Conservation (phyloP, 768 basidiomycete genomes). For the Russula compacta region DNA sequence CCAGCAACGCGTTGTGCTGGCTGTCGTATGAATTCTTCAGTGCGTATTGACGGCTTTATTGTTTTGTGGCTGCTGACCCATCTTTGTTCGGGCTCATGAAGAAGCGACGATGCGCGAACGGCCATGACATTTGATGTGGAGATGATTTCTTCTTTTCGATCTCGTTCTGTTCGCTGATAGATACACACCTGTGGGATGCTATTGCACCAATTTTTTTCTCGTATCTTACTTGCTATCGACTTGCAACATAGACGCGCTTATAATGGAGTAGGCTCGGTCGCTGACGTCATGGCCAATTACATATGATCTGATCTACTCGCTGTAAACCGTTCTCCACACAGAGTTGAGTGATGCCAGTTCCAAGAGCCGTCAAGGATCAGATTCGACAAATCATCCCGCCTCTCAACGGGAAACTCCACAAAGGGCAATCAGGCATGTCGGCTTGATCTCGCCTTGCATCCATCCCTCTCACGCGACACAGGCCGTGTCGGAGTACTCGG, state of each 20-base stretch:
- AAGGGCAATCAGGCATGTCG: constrained; percentile 80
- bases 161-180: not conserved
- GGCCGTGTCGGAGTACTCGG: constrained; percentile 92
- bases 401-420: constrained; percentile 79
- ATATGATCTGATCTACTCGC: no score
- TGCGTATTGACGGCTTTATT: constrained; percentile 37
- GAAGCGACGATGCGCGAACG: constrained; percentile 14
- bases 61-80: not conserved
- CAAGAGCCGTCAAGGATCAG: constrained; percentile 54
- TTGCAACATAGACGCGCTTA: not conserved
- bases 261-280: not conserved
- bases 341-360: constrained; percentile 44
- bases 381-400: constrained; percentile 84
- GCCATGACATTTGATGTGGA: constrained; percentile 4
- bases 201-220: not conserved
- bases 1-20: constrained; percentile 96
- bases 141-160: not conserved
- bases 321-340: no score
- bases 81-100: not conserved
- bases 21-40: constrained; percentile 98
- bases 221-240: constrained; percentile 3
- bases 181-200: not conserved
- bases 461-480: constrained; percentile 21
- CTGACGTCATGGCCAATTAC: not conserved
- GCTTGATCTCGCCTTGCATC: not conserved